phyloP scores from a whole-genome alignment of 2,329 filamentous ascomycete genomes.

The Byssothecium circinans region DNA sequence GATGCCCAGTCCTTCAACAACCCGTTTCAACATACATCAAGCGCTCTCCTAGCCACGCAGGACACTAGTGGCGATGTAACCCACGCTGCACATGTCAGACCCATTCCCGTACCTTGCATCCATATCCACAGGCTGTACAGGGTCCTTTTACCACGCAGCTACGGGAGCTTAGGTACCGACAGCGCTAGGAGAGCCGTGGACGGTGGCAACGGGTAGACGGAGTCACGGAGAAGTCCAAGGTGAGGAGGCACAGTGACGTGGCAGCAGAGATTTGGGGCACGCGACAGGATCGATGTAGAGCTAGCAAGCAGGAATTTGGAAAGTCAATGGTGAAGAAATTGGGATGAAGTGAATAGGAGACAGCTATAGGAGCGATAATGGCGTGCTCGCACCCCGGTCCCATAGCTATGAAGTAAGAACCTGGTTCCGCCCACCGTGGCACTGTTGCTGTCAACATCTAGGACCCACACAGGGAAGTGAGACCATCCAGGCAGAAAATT shows the following conservation, averaged over 20 bases:
- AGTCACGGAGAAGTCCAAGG: too few species aligned
- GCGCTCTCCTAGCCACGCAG: too few species aligned
- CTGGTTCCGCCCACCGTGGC: too few species aligned
- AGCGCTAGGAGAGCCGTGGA: not conserved
- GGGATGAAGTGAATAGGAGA: not conserved
- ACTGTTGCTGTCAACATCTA: too few species aligned
- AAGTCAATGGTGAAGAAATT: not conserved
- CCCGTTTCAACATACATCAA: too few species aligned
- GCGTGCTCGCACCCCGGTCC: not conserved
- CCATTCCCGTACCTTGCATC: not conserved
- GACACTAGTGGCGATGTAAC: too few species aligned
- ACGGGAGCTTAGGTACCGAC: not conserved
- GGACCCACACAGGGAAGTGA: too few species aligned
- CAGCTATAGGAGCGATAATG: not conserved
- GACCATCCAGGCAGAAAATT: too few species aligned
- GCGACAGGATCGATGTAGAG: not conserved
- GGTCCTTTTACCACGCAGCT: not conserved
- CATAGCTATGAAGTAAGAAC: too few species aligned
- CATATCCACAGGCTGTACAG: too few species aligned
- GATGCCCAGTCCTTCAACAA: too few species aligned
- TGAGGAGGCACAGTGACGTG: not conserved
- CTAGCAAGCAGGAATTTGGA: not conserved
- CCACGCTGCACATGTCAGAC: too few species aligned
- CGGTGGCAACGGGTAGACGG: not conserved
- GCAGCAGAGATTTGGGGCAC: not conserved